Base-by-base conservation (phyloP, 2,329 filamentous ascomycete genomes). In the Falciphora oryzae region DNA sequence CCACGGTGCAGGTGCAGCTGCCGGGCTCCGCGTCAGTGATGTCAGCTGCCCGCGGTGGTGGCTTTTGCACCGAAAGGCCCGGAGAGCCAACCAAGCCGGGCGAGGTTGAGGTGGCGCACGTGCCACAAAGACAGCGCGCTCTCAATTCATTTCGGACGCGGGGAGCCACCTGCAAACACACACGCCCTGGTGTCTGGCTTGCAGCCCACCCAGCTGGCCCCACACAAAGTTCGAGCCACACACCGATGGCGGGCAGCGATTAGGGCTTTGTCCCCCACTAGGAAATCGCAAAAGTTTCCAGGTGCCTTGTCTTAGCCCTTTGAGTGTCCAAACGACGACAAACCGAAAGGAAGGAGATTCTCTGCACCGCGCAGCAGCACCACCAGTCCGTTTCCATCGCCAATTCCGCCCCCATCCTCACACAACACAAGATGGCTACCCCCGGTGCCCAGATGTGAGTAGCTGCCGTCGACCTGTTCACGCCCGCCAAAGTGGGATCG, bases 371-470 rank as follows among this genome's bases (percentile, higher is more conserved):
- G 32, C 32, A 35, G 22, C 44, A 53, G 18, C 44, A 53, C 44
- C 44, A 53, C 22, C 44, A 53, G 22, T 22, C 44, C 44, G 44
- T 53, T 53, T 53, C 44, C 44, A 53, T 53, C 44, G 44, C 44
- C 44, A 53, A 53, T 53, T 53, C 18, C 10, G n/a, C 44, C 44
- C 71, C 70, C 69, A 7, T 25, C 27, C 27, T 29, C 57, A 35
- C 58, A 38, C 71, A 67, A 75, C 76, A 77, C 81, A 86, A 79
- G 71, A 86, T 86, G 84, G 83, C 84, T 80, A 79, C 81, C 76
- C 81, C 83, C 72, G 84, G 84, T 76, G 78, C 83, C 76, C 84
- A 86, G 78, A 86, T 87, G 84, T 87, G 79, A 84, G 84, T 81
- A 68, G 66, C 25, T 53, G 44, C 44, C 6, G 44, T 53, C 44